A percentile compares a stretch with the other conserved stretches of the same genome.
These are phyloP conservation scores for Ceratocystis diversiconidia DNA, from an alignment of 2,329 filamentous ascomycete genomes.

Conservation along the genomic window DNA sequence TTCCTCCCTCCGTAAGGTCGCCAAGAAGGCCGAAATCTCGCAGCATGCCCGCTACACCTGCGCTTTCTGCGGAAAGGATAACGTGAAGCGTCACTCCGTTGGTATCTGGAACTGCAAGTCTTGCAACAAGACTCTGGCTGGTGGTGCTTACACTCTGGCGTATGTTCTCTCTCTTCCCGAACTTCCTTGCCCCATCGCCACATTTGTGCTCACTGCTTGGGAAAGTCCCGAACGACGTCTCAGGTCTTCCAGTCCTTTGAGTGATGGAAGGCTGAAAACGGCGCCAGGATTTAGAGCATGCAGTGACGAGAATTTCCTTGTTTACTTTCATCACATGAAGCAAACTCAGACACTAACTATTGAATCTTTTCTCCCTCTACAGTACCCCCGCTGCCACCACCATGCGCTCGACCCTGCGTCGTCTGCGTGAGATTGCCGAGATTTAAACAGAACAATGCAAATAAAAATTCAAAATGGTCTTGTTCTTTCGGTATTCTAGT, in stretches of 20 bases:
- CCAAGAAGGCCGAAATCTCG: conserved; percentile 99
- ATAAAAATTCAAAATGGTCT: conserved; percentile 20
- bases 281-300: neutral
- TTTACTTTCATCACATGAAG: neutral
- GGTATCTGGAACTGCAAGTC: conserved; percentile 96
- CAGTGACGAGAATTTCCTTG: neutral
- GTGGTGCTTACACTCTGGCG: conserved; percentile 88
- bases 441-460: conserved; percentile 45
- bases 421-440: conserved; percentile 94
- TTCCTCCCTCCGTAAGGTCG: conserved; percentile 93
- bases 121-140: conserved; percentile 74
- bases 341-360: conserved; percentile 22
- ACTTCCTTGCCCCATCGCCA: neutral
- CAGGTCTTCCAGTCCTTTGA: neutral
- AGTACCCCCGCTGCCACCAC: conserved; percentile 87
- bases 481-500: conserved; percentile 13
- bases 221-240: neutral
- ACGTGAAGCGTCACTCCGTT: conserved; percentile 77
- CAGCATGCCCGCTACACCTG: conserved; percentile 96
- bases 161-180: conserved; percentile 42
- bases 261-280: no score
- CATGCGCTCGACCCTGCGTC: conserved; percentile 90
- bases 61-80: conserved; percentile 97
- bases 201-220: neutral
- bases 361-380: conserved; percentile 16